These are phyloP conservation scores for Rhododendron mucronatum DNA, from an alignment of 148 eudicot species.

Conservation along the genomic window DNA sequence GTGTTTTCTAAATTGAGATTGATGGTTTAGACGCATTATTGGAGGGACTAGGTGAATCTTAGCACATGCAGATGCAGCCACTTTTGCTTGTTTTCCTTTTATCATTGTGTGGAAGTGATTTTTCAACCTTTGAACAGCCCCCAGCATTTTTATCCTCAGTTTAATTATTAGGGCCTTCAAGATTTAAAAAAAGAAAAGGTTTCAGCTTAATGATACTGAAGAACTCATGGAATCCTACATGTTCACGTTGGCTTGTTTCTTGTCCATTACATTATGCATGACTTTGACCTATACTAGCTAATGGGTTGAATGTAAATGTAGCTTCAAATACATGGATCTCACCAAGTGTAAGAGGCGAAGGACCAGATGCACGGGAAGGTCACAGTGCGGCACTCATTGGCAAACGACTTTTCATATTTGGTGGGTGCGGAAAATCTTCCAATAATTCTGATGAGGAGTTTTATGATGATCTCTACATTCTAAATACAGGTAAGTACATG, in stretches of 20 bases:
- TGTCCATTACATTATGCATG: neutral
- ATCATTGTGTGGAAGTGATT: neutral
- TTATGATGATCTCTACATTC: conserved; percentile 74
- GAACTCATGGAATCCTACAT: neutral
- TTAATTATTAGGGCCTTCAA: neutral
- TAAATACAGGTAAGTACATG: conserved; percentile 58
- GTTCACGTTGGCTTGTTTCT: neutral
- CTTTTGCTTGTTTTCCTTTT: neutral
- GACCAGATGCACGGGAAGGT: conserved; percentile 87
- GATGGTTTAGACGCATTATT: neutral
- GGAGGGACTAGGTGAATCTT: neutral
- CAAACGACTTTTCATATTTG: conserved; percentile 76
- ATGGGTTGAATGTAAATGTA: conserved; percentile 20
- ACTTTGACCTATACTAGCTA: neutral
- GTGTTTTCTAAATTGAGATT: neutral
- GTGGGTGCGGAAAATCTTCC: conserved; percentile 82
- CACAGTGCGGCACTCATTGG: conserved; percentile 93
- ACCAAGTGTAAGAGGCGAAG: conserved; percentile 71
- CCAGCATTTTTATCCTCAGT: neutral
- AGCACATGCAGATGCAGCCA: neutral
- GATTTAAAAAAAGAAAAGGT: neutral
- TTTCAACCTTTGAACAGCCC: neutral
- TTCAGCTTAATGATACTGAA: neutral
- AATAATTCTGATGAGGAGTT: conserved; percentile 45
- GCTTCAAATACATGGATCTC: conserved; percentile 79